Percentiles rank a stretch among this genome's conserved stretches.
These are phyloP conservation scores for Solanum lignicaule DNA, from an alignment of 257 asterid genomes.

Conservation along the genomic window DNA sequence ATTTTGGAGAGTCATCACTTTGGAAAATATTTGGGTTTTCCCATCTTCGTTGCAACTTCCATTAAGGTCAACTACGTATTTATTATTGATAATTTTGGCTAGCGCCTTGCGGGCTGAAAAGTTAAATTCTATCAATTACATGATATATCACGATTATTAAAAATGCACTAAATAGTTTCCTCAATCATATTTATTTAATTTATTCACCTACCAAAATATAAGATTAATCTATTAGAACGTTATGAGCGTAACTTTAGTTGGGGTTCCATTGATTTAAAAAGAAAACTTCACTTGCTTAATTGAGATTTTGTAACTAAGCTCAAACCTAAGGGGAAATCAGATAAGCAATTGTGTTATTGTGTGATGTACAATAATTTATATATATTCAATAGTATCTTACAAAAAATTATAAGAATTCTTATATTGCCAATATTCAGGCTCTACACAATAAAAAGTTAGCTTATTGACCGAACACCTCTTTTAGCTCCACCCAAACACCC, in stretches of 20 bases:
- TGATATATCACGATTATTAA: not conserved
- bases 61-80: not conserved
- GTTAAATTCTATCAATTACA: not conserved
- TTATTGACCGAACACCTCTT: not conserved
- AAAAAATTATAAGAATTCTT: too few relatives aligned
- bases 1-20: not conserved
- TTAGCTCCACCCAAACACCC: not conserved
- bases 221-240: too few relatives aligned
- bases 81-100: too few relatives aligned
- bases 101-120: not conserved
- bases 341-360: not conserved
- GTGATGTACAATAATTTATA: not conserved
- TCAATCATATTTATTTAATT: too few relatives aligned
- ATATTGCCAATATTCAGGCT: accelerated
- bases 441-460: not conserved
- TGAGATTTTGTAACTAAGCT: not conserved
- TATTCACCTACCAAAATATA: too few relatives aligned
- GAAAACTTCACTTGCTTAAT: not conserved
- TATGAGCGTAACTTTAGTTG: not conserved
- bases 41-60: not conserved
- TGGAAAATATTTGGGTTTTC: not conserved
- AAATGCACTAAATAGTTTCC: too few relatives aligned
- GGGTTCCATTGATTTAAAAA: not conserved
- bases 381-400: not conserved
- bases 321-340: not conserved